phyloP scores from a whole-genome alignment of 2,329 filamentous ascomycete genomes.

The Diaporthe vexans region DNA sequence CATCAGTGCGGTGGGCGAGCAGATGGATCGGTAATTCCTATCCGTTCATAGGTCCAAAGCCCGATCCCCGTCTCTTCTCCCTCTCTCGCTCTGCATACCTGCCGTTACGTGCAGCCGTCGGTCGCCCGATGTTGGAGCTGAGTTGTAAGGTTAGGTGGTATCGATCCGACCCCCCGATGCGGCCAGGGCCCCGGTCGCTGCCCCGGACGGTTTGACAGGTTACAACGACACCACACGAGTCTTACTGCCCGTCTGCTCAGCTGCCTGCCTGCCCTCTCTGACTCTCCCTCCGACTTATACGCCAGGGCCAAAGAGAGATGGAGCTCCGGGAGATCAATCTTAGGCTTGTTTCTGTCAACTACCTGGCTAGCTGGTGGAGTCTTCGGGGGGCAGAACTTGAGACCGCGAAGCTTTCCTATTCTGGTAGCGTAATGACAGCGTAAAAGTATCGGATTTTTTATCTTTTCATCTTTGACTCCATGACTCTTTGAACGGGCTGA shows the following conservation, averaged over 20 bases:
- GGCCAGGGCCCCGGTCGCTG: not conserved
- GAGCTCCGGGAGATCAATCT: not conserved
- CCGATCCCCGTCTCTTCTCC: not conserved
- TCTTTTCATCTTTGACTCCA: conserved; percentile 10
- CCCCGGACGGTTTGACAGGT: not conserved
- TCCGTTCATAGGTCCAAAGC: not conserved
- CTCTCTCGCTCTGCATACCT: not conserved
- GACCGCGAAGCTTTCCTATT: not conserved
- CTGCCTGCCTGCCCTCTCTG: not conserved
- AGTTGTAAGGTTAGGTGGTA: not conserved
- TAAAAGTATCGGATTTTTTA: not conserved
- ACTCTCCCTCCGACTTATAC: not conserved
- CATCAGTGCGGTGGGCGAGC: no score
- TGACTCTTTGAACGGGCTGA: not conserved
- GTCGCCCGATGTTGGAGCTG: not conserved
- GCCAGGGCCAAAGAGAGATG: not conserved
- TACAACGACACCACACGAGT: not conserved
- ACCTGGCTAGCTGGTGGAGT: no score
- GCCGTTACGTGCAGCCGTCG: not conserved
- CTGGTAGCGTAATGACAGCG: no score
- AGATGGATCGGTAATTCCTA: not conserved
- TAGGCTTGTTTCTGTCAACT: not conserved
- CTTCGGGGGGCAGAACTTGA: conserved; percentile 23
- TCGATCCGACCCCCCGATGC: conserved; percentile 9
- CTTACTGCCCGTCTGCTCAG: no score